Evolutionary conservation across 78 protist species (phyloP).

Genomic region (Emiliania huxleyi): DNA sequence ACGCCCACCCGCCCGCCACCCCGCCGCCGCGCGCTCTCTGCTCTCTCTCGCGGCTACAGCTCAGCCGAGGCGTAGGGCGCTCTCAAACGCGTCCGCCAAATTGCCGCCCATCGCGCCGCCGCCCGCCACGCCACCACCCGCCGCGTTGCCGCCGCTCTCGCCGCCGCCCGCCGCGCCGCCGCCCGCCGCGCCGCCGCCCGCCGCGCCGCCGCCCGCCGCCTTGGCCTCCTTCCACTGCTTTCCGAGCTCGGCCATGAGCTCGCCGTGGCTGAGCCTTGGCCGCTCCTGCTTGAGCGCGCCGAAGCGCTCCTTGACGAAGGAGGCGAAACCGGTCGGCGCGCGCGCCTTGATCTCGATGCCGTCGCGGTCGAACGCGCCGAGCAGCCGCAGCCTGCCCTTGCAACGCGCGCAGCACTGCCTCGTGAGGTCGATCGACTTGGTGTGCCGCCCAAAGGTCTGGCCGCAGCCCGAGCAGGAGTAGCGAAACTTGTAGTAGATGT

Average conservation of each 20-base stretch:
- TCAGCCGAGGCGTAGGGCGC: too few relatives aligned
- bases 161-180: too few relatives aligned
- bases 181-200: too few relatives aligned
- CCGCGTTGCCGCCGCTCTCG: too few relatives aligned
- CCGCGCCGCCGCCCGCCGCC: too few relatives aligned
- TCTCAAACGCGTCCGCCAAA: too few relatives aligned
- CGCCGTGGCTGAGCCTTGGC: background rate
- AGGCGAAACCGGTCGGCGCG: background rate
- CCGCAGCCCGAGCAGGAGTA: background rate
- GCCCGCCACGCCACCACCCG: too few relatives aligned
- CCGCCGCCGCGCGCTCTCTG: too few relatives aligned
- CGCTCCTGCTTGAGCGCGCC: background rate
- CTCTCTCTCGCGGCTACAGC: too few relatives aligned
- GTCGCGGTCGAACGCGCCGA: background rate
- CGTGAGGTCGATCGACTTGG: background rate
- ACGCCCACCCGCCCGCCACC: too few relatives aligned
- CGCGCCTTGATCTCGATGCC: background rate
- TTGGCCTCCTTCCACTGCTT: background rate
- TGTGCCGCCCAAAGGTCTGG: background rate
- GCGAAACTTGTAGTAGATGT: background rate
- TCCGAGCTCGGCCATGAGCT: background rate
- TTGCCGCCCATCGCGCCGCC: too few relatives aligned
- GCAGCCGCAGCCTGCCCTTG: background rate
- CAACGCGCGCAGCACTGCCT: background rate
- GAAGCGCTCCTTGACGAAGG: background rate